Evolutionary conservation across 495 filamentous ascomycete species (phyloP).

Genomic region (Glonium stellatum): DNA sequence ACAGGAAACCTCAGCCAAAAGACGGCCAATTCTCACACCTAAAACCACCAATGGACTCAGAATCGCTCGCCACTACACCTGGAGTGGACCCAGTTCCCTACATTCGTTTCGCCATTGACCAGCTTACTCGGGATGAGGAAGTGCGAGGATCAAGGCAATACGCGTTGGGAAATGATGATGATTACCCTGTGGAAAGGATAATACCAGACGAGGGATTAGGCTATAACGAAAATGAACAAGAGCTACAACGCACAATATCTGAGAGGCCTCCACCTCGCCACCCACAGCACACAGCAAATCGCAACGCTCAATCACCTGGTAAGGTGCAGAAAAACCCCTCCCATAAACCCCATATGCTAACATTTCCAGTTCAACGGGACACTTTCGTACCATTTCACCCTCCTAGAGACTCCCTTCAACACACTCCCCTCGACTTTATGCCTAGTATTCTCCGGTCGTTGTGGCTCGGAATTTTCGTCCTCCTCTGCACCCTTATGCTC

Average conservation of each 20-base stretch:
- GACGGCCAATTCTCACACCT: conserved; percentile 6
- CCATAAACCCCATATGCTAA: neutral
- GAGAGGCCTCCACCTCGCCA: conserved; percentile 11
- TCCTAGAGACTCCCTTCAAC: conserved; percentile 39
- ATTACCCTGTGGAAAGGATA: conserved; percentile 28
- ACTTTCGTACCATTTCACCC: conserved; percentile 50
- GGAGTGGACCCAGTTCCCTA: conserved; percentile 62
- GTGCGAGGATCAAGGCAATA: conserved; percentile 34
- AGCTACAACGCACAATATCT: conserved; percentile 10
- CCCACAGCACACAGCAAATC: conserved; percentile 1
- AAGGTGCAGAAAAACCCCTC: neutral
- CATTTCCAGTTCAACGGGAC: conserved; percentile 28
- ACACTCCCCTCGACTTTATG: conserved; percentile 55
- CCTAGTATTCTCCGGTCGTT: conserved; percentile 59
- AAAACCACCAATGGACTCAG: conserved; percentile 27
- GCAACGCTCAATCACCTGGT: neutral
- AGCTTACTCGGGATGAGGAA: conserved; percentile 61
- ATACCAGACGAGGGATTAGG: conserved; percentile 26
- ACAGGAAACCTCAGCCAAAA: conserved; percentile 21
- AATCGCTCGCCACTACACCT: conserved; percentile 50
- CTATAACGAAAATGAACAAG: conserved; percentile 22
- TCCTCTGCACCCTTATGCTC: conserved; percentile 63
- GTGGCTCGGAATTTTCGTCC: conserved; percentile 51
- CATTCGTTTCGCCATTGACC: conserved; percentile 66
- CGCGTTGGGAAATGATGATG: conserved; percentile 13